phyloP scores from a whole-genome alignment of 495 filamentous ascomycete genomes.

The Friedmanniomyces simplex region DNA sequence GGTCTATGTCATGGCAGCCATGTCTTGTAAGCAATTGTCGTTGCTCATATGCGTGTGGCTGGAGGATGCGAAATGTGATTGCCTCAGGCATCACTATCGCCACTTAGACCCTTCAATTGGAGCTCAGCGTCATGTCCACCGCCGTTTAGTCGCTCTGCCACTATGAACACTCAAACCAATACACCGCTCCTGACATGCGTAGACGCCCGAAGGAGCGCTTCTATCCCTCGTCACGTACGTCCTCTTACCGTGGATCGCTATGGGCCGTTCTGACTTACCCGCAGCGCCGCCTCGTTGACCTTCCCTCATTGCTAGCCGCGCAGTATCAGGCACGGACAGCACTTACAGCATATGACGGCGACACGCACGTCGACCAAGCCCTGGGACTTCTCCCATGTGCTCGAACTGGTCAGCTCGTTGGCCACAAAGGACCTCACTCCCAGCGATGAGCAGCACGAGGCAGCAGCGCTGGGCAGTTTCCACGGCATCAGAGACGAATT shows the following conservation, averaged over 20 bases:
- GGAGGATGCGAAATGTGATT: too few relatives aligned
- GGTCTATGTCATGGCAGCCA: background rate
- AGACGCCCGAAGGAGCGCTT: conserved; percentile 22
- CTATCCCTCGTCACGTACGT: conserved; percentile 19
- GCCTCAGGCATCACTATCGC: too few relatives aligned
- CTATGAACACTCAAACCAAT: background rate
- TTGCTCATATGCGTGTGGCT: too few relatives aligned
- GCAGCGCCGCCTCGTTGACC: conserved; percentile 1
- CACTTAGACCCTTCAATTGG: too few relatives aligned
- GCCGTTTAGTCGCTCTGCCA: background rate
- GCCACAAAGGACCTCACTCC: background rate
- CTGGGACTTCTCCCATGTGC: conserved; percentile 30
- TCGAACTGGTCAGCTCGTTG: conserved; percentile 23
- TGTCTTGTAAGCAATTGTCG: too few relatives aligned
- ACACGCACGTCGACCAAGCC: conserved; percentile 8
- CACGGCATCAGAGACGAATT: background rate
- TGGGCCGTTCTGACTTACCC: background rate
- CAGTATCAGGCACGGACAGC: background rate
- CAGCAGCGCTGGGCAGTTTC: background rate
- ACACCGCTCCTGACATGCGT: conserved; percentile 1
- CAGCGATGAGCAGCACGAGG: background rate
- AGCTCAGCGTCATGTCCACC: too few relatives aligned
- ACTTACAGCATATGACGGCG: conserved; percentile 10
- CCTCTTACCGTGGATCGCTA: background rate
- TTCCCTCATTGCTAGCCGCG: background rate